phyloP scores from a whole-genome alignment of 257 asterid species.

The Capsicum pubescens region DNA sequence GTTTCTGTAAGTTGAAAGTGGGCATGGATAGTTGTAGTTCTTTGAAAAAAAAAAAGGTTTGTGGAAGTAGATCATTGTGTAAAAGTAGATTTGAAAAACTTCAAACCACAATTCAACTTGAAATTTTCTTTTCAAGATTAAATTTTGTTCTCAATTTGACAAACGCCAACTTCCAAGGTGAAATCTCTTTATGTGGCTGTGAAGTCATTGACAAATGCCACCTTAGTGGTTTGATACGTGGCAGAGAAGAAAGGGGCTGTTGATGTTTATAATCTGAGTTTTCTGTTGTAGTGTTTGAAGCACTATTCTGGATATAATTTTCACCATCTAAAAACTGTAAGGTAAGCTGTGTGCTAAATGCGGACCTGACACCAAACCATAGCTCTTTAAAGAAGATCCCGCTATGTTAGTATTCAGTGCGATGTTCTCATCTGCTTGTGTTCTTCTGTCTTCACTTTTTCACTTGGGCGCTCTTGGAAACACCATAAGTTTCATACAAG shows the following conservation, averaged over 20 bases:
- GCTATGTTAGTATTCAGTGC: background rate
- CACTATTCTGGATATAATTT: background rate
- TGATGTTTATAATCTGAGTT: background rate
- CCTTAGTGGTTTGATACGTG: background rate
- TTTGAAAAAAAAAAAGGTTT: background rate
- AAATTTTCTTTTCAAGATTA: background rate
- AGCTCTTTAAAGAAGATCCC: background rate
- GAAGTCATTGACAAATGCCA: conserved; percentile 10
- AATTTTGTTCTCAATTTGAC: conserved; percentile 10
- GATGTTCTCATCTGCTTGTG: background rate
- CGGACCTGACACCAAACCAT: background rate
- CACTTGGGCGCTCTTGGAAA: background rate
- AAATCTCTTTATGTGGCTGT: background rate
- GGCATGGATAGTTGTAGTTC: background rate
- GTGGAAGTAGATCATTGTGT: background rate
- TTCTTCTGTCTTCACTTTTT: background rate
- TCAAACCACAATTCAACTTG: conserved; percentile 9
- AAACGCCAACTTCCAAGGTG: background rate
- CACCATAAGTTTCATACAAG: background rate
- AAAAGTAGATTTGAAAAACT: background rate
- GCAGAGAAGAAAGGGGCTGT: conserved; percentile 14
- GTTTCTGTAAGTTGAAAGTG: background rate
- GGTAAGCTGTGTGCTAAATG: background rate
- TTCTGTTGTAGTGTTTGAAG: background rate
- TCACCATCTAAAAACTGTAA: background rate